Conservation (phyloP, 2,329 filamentous ascomycete genomes). For the Arthrobotrys musiformis region DNA sequence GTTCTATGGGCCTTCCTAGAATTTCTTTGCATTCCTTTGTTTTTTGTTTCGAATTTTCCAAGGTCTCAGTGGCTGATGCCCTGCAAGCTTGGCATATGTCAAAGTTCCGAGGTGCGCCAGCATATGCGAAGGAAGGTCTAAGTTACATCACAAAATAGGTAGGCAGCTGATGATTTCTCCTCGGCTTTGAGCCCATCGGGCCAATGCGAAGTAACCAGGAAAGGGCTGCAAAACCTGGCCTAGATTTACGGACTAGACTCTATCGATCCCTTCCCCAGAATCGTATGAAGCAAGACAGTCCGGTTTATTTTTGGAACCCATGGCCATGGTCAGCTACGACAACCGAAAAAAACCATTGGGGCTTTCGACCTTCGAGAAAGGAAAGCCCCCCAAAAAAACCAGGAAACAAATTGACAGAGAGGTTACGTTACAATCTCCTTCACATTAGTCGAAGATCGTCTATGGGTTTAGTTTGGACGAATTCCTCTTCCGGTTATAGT, state of each 20-base stretch:
- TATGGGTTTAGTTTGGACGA: constrained; percentile 18
- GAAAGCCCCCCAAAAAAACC: not conserved
- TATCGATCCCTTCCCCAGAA: not conserved
- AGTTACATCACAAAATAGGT: constrained; percentile 37
- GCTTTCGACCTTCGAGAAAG: not conserved
- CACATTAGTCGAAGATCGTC: constrained; percentile 17
- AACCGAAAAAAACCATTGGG: not conserved
- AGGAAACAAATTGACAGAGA: constrained; percentile 7
- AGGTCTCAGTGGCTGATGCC: too few species aligned
- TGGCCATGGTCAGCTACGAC: too few species aligned
- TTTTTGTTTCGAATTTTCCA: not conserved
- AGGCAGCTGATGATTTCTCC: constrained; percentile 38
- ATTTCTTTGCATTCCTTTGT: too few species aligned
- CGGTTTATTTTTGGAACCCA: constrained; percentile 39
- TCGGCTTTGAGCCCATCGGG: not conserved
- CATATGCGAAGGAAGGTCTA: not conserved
- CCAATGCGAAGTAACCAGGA: constrained; percentile 7
- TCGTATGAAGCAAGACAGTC: not conserved
- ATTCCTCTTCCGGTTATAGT: constrained; percentile 2
- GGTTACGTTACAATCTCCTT: constrained; percentile 36
- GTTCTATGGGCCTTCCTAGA: not conserved
- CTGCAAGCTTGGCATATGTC: constrained; percentile 49
- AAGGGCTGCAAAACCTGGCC: not conserved
- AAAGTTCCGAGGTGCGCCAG: constrained; percentile 1
- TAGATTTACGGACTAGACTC: not conserved